These are phyloP conservation scores for Penicillium sp. DNA, from an alignment of 2,329 filamentous ascomycete genomes.

Conservation along the genomic window DNA sequence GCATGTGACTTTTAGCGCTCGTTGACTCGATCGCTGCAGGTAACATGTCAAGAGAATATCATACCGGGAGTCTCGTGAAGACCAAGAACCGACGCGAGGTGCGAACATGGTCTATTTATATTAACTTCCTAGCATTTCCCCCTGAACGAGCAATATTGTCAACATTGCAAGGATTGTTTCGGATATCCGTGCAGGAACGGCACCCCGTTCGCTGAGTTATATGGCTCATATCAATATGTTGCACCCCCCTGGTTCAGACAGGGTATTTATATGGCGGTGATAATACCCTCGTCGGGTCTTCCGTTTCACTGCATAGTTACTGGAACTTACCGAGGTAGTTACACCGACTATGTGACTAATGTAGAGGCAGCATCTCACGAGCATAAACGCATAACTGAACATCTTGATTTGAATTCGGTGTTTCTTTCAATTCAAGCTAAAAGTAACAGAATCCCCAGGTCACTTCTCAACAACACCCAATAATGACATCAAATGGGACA, in stretches of 20 bases:
- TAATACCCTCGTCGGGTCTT: neutral
- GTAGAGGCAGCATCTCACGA: neutral
- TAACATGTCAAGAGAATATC: neutral
- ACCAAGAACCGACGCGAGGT: conserved; percentile 9
- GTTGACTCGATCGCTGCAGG: neutral
- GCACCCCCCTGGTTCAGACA: too few species aligned
- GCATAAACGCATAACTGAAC: neutral
- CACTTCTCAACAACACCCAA: neutral
- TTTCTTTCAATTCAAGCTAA: neutral
- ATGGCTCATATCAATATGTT: neutral
- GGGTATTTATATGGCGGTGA: neutral
- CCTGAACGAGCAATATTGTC: neutral
- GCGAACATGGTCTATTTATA: neutral
- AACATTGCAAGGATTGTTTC: neutral
- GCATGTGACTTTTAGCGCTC: neutral
- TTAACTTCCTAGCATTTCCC: neutral
- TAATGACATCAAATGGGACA: too few species aligned
- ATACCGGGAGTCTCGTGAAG: neutral
- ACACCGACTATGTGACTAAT: neutral
- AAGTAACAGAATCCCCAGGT: neutral
- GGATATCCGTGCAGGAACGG: neutral
- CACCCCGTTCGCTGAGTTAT: conserved; percentile 1
- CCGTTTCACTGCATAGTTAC: neutral
- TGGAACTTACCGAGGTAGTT: neutral
- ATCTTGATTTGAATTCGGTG: neutral